phyloP scores from a whole-genome alignment of 768 basidiomycete species.

The Porphyrellus cyaneotinctus region DNA sequence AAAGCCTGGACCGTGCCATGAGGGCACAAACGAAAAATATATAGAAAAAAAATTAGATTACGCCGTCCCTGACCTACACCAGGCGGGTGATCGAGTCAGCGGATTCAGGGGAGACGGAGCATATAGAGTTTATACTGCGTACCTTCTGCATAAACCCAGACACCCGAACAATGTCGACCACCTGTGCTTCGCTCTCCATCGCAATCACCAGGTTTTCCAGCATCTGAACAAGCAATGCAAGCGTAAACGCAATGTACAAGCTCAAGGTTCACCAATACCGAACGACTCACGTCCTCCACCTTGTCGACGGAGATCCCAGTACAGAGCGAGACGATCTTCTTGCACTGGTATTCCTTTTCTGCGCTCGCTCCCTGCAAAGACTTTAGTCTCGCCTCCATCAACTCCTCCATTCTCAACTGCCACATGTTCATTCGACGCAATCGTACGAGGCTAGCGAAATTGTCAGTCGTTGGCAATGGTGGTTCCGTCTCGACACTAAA shows the following conservation, averaged over 20 bases:
- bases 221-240: slow-evolving; percentile 48
- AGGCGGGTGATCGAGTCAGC: slow-evolving; percentile 21
- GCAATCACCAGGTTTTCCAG: slow-evolving; percentile 81
- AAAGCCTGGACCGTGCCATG: slow-evolving; percentile 6
- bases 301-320: slow-evolving; percentile 83
- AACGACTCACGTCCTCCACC: slow-evolving; percentile 79
- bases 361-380: slow-evolving; percentile 74
- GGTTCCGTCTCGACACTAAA: slow-evolving; percentile 70
- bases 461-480: slow-evolving; percentile 58
- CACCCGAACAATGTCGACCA: slow-evolving; percentile 79
- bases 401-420: slow-evolving; percentile 73
- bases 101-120: slow-evolving; percentile 20
- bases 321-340: slow-evolving; percentile 86
- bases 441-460: slow-evolving; percentile 57
- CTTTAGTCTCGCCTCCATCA: slow-evolving; percentile 67
- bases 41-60: slow-evolving; percentile 34
- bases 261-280: slow-evolving; percentile 12
- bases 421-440: slow-evolving; percentile 77
- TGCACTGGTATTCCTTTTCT: slow-evolving; percentile 88
- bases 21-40: slow-evolving; percentile 1
- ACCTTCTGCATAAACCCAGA: slow-evolving; percentile 93
- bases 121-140: slow-evolving; percentile 13
- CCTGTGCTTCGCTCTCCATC: slow-evolving; percentile 81
- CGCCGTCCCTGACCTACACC: slow-evolving; percentile 38
- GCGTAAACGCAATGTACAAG: slow-evolving; percentile 25